Conservation (phyloP, 306 rosid genomes). For the Gillenia trifoliata region DNA sequence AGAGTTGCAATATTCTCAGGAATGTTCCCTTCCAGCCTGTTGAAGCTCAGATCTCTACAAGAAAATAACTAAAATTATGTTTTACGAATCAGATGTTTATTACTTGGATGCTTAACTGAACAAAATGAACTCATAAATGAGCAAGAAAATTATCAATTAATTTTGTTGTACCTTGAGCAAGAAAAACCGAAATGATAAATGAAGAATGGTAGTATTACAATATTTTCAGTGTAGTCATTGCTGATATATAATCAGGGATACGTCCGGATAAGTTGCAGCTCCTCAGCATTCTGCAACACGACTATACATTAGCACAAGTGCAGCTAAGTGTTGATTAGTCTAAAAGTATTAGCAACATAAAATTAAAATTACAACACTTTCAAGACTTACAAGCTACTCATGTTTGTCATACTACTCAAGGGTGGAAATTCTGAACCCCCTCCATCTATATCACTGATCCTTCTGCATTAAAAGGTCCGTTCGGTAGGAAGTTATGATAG, state of each 20-base stretch:
- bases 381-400: slow-evolving; percentile 12
- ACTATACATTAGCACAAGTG: not conserved
- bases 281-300: slow-evolving; percentile 21
- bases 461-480: not conserved
- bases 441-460: slow-evolving; percentile 25
- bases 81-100: not conserved
- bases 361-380: not conserved
- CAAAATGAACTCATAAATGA: not conserved
- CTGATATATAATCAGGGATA: not conserved
- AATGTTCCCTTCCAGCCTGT: slow-evolving; percentile 10
- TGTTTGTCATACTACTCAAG: not conserved
- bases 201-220: slow-evolving; percentile 1
- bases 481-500: not conserved
- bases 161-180: no score
- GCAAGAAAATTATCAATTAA: not conserved
- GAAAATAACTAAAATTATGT: not conserved
- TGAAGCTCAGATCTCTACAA: slow-evolving; percentile 29
- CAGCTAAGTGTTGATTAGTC: not conserved
- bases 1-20: not conserved
- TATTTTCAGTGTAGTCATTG: not conserved
- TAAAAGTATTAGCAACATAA: not conserved
- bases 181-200: not conserved
- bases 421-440: slow-evolving; percentile 9
- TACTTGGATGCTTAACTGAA: not conserved
- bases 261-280: slow-evolving; percentile 19